Base-by-base conservation (phyloP, 805 yeast genomes). In the Kodamaea kakaduensis region DNA sequence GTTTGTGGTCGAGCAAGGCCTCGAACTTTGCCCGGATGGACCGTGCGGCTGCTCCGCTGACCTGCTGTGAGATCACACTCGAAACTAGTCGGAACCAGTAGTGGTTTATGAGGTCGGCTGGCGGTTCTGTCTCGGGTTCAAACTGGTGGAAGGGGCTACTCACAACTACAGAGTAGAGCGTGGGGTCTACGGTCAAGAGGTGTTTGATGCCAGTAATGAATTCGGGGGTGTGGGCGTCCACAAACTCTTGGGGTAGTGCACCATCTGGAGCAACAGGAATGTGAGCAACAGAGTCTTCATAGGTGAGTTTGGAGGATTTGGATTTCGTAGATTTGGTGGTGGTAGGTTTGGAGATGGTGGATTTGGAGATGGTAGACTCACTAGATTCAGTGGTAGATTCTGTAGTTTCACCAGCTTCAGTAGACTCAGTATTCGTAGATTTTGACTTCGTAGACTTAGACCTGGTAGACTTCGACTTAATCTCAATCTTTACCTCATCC, bases 1-100 rank as follows among this genome's bases (percentile, higher is more conserved):
- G 88, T 32, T 68, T 58, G 40, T 13, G 52, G 48, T 42, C 50
- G 34, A 66, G 64, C 13, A 64, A 36, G 13, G 51, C 50, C 17
- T 40, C 41, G 37, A 84, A 71, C 44, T 73, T 71, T 8, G 42
- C 40, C 38, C 71, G 68, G 19, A 88, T 84, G 1, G 88, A 70
- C 7, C 50, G 55, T 0, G 96, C 96, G 1, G 96, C 94, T 0
- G 75, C 71, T 1, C 95, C 95, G 44, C 84, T 78, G 8, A 84
- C 75, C 52, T 84, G 93, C 54, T 84, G 93, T 0, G 82, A 71
- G 3, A 84, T 73, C 3, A 84, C 73, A 22, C 67, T 59, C 5
- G 56, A 42, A 1, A 67, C 48, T 25, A 67, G 46, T 22, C 61
- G 45, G 34, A 57, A 50, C 72, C 72, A 67, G 42, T 67, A 67